These are phyloP conservation scores for Tolypocladium tundrense DNA, from an alignment of 2,329 filamentous ascomycete genomes.

Conservation along the genomic window DNA sequence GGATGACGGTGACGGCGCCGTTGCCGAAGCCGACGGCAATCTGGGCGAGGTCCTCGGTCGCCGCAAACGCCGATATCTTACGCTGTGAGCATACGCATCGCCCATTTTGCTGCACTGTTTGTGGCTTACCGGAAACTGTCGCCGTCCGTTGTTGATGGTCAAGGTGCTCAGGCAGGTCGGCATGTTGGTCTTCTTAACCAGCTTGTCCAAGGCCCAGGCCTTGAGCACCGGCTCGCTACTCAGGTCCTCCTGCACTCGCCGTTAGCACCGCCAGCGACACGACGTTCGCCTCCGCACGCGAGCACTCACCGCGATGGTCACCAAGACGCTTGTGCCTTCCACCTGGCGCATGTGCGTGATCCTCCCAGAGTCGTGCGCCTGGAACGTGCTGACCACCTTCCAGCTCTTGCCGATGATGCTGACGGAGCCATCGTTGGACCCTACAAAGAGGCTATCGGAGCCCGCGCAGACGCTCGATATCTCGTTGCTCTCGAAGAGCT, in stretches of 20 bases:
- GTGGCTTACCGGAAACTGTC: conserved; percentile 71
- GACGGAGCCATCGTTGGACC: conserved; percentile 73
- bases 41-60: conserved; percentile 80
- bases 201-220: conserved; percentile 94
- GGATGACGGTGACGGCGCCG: conserved; percentile 83
- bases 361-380: conserved; percentile 67
- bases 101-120: no score
- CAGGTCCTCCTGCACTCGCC: conserved; percentile 60
- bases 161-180: conserved; percentile 83
- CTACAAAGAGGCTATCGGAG: conserved; percentile 81
- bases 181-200: conserved; percentile 84
- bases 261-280: not conserved
- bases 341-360: conserved; percentile 92
- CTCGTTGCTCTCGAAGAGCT: conserved; percentile 72
- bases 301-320: conserved; percentile 59
- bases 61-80: conserved; percentile 77
- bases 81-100: not conserved
- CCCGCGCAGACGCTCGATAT: conserved; percentile 78
- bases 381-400: conserved; percentile 79
- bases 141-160: conserved; percentile 77
- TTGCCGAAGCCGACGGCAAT: conserved; percentile 94
- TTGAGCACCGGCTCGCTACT: conserved; percentile 81
- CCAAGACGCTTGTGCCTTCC: conserved; percentile 72
- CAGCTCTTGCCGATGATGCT: conserved; percentile 81
- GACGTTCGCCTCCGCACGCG: not conserved